Conservation (phyloP, 176 grass and related monocot species). For the Carex parvula region DNA sequence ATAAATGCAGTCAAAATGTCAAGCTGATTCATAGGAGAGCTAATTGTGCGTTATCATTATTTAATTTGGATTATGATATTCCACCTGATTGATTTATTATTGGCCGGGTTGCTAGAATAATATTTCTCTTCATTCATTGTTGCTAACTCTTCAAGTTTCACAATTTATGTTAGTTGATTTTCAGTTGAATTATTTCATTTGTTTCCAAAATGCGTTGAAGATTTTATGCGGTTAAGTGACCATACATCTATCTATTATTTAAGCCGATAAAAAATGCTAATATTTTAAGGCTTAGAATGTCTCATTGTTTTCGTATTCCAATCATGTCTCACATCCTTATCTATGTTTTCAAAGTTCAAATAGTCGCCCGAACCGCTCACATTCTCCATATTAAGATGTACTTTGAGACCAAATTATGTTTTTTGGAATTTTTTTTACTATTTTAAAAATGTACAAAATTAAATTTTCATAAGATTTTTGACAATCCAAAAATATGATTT, state of each 20-base stretch:
- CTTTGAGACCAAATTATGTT: too few relatives aligned
- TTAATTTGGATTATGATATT: constrained; percentile 20
- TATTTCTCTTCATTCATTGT: not conserved
- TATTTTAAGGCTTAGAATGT: not conserved
- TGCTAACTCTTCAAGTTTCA: not conserved
- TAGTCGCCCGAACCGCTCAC: too few relatives aligned
- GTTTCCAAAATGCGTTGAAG: not conserved
- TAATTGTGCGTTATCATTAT: constrained; percentile 22
- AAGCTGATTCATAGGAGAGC: not conserved
- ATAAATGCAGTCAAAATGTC: constrained; percentile 21
- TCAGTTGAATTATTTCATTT: not conserved
- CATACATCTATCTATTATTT: not conserved
- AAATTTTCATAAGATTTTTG: too few relatives aligned
- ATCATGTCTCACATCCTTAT: too few relatives aligned
- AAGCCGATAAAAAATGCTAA: not conserved
- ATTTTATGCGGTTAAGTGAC: not conserved
- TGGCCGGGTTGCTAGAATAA: not conserved
- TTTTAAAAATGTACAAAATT: too few relatives aligned
- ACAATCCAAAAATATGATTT: too few relatives aligned
- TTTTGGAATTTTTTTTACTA: too few relatives aligned
- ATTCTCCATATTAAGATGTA: too few relatives aligned
- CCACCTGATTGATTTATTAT: constrained; percentile 1
- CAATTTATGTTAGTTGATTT: not conserved
- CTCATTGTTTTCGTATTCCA: too few relatives aligned
- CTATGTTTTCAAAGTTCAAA: too few relatives aligned